phyloP scores from a whole-genome alignment of 2,329 filamentous ascomycete genomes.

The Verticillium klebahnii region DNA sequence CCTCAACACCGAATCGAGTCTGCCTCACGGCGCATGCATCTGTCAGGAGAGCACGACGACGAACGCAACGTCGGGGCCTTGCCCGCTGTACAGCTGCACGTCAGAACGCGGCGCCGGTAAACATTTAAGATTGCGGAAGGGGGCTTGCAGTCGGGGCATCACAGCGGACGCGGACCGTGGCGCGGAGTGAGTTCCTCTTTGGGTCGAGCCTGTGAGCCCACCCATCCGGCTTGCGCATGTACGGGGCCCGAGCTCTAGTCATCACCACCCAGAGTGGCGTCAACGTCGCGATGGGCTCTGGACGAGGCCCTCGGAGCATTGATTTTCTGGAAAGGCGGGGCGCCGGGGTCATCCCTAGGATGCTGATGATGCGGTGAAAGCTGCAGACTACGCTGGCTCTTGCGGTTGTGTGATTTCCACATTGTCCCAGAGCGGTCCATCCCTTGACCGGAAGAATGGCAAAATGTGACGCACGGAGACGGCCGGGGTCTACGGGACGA shows the following conservation, averaged over 20 bases:
- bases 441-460: neutral
- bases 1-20: neutral
- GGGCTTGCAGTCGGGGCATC: slow-evolving; percentile 10
- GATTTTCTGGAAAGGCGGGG: neutral
- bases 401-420: slow-evolving; percentile 17
- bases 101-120: slow-evolving; percentile 8
- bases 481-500: slow-evolving; percentile 19
- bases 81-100: slow-evolving; percentile 7
- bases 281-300: slow-evolving; percentile 2
- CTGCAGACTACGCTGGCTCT: slow-evolving; percentile 18
- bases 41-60: slow-evolving; percentile 6
- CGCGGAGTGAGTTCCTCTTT: slow-evolving; percentile 8
- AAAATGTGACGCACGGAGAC: slow-evolving; percentile 5
- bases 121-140: slow-evolving; percentile 15
- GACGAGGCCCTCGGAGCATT: neutral
- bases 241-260: slow-evolving; percentile 5
- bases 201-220: neutral
- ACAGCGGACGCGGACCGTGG: slow-evolving; percentile 3
- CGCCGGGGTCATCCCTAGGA: neutral
- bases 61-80: slow-evolving; percentile 6
- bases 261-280: neutral
- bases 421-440: slow-evolving; percentile 2
- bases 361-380: neutral
- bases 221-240: slow-evolving; percentile 3
- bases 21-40: slow-evolving; percentile 4